These are phyloP conservation scores for Hysterium pulicare DNA, from an alignment of 2,329 filamentous ascomycete species.

Conservation along the genomic window DNA sequence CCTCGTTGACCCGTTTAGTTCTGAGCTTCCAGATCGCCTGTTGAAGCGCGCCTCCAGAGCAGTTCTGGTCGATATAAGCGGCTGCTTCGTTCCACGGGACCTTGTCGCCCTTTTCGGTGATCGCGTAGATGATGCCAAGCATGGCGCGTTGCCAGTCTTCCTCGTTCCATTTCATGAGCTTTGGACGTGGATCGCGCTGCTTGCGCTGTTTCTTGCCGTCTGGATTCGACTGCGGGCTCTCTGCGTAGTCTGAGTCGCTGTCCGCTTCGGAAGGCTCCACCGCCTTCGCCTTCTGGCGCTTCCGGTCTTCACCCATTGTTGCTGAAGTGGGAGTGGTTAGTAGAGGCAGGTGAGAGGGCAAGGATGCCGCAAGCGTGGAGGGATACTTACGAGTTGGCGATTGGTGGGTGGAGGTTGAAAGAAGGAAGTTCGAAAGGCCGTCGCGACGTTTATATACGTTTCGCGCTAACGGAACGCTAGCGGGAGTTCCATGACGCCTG, in stretches of 20 bases:
- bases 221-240: not conserved
- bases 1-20: slow-evolving; percentile 17
- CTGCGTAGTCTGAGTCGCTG: not conserved
- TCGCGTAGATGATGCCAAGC: slow-evolving; percentile 29
- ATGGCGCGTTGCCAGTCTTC: slow-evolving; percentile 25
- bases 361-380: no score
- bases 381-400: no score
- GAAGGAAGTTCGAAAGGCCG: no score
- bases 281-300: not conserved
- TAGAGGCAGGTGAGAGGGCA: no score
- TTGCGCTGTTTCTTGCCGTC: slow-evolving; percentile 22
- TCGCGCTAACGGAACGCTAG: no score
- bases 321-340: no score
- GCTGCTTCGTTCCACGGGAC: slow-evolving; percentile 31
- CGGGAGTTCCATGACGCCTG: no score
- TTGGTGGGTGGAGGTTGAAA: no score
- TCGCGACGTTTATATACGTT: no score
- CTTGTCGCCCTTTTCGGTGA: slow-evolving; percentile 23
- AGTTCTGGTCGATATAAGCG: slow-evolving; percentile 17
- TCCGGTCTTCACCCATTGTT: no score
- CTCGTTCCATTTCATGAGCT: slow-evolving; percentile 29
- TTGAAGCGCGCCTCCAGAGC: slow-evolving; percentile 28
- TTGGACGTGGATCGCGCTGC: slow-evolving; percentile 25
- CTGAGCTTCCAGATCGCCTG: slow-evolving; percentile 33
- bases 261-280: not conserved